Evolutionary conservation across 176 grass and related monocot species (phyloP).

Genomic region (Rhynchospora tenuis): DNA sequence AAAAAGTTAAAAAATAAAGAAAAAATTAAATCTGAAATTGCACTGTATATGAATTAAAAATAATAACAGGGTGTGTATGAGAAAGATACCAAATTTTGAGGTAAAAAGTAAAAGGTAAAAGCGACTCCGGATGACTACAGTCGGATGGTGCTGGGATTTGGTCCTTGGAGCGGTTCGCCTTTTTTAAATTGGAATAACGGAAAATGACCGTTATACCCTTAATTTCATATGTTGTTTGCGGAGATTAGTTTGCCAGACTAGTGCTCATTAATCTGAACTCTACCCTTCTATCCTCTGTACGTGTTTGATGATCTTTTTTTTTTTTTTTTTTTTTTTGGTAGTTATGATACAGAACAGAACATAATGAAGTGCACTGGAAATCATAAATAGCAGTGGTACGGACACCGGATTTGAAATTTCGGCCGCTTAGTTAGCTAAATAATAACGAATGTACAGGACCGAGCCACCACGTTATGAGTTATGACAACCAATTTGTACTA

Average conservation of each 20-base stretch:
- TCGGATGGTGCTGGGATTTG: neutral
- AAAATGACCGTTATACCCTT: slow-evolving; percentile 5
- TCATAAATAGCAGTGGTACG: neutral
- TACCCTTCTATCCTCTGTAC: too few relatives aligned
- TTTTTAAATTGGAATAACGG: neutral
- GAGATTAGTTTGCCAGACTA: neutral
- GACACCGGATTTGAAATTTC: neutral
- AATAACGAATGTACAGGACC: neutral
- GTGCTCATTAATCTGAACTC: neutral
- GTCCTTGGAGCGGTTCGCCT: neutral
- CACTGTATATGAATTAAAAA: too few relatives aligned
- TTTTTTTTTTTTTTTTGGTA: too few relatives aligned
- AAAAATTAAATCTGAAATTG: neutral
- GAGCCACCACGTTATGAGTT: neutral
- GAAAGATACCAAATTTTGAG: neutral
- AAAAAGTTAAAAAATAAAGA: too few relatives aligned
- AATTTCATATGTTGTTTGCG: neutral
- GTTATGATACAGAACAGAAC: neutral
- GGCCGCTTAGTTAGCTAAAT: slow-evolving; percentile 4
- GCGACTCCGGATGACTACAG: neutral
- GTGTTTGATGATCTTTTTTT: too few relatives aligned
- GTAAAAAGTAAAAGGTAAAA: slow-evolving; percentile 3
- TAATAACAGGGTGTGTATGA: neutral
- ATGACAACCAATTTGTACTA: neutral
- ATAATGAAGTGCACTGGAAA: neutral